Base-by-base conservation (phyloP, 2,329 filamentous ascomycete species). In the Lasiodiplodia citricola region DNA sequence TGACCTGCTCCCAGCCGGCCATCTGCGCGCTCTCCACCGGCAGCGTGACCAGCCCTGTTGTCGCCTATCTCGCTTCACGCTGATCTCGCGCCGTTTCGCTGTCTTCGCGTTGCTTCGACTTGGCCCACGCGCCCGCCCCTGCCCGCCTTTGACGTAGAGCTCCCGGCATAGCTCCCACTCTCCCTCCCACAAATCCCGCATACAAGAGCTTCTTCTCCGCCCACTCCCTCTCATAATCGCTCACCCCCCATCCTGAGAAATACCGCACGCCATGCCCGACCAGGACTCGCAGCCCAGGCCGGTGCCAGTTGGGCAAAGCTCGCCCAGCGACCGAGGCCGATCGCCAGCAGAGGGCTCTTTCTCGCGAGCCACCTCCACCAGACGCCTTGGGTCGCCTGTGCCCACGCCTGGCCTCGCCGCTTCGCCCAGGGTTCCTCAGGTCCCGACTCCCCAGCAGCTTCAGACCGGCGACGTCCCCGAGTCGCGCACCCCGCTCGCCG, bases 401-500 rank as follows among this genome's bases (percentile, higher is more conserved):
- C 86, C 87, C 7, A 86, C 86, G 28, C 72, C 73, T 57, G 83
- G 82, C 71, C 13, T 16, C 3, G 57, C n/a, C 10, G 38, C 21
- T 4, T 84, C 85, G 47, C 81, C 87, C 58, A 79, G 82, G 28
- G 78, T 85, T 37, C 82, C 82, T 68, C 84, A 87, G 70, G 83
- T 85, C 70, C 83, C 85, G 18, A 82, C 82, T 16, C 83, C 82
- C 55, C 81, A 81, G 68, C 84, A 85, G 70, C 81, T 85, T 66
- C 67, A 68, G 31, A 10, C 58, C 13, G 77, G 55, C 73, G 16
- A 74, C 71, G 74, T 78, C 56, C 78, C 70, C 47, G 50, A 57
- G 74, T 82, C 72, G 72, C 80, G 88, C 68, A 86, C 89, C 50
- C 90, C 92, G 47, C 85, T 96, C 47, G 85, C 90, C 10, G 90